Evolutionary conservation across 140 eudicot genomes (phyloP), one percentile per base, ranked within the genome.

Genomic region (Bidens hawaiensis): DNA sequence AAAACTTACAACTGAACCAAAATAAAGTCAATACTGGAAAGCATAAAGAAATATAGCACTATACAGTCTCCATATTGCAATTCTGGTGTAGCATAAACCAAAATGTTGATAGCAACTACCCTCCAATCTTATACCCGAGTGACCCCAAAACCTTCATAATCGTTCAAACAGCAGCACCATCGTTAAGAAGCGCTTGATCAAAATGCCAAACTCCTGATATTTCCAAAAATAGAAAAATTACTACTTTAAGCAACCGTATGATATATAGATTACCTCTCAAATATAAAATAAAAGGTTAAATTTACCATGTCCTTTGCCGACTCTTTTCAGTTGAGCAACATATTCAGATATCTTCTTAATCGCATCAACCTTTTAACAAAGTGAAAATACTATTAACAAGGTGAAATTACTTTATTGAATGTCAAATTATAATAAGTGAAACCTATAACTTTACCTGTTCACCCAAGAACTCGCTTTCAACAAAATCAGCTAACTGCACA

Each of bases 281-380:
- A 1, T 50, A 17, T 6, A 34, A 73, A 27, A 52, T 5, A 45
- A 17, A 7, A 71, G 15, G 15, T 58, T 58, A 2, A 17, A 15
- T 28, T 46, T 87, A 91, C 99, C 99, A 72, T 91, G 98, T 72
- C 98, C 98, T 79, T 91, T 87, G 75, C 98, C 96, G 25, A 91
- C 77, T 71, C 96, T 80, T 67, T 96, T 82, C 64, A 91, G 76
- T 75, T 91, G 99, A 31, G 99, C 96, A 56, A 91, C 99, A 68
- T 91, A 91, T 68, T 91, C 99, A 22, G 99, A 87, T 46, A 91
- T 87, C 75, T 72, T 82, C 81, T 91, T 91, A n/a, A 91, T 91
- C 11, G 99, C 85, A 69, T 91, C 99, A 59, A 91, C 96, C 98
- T 90, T 71, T 53, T 21, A 45, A 34, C 52, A 49, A 23, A 59